phyloP scores from a whole-genome alignment of 176 grass and related monocot genomes.

The Lolium perenne region DNA sequence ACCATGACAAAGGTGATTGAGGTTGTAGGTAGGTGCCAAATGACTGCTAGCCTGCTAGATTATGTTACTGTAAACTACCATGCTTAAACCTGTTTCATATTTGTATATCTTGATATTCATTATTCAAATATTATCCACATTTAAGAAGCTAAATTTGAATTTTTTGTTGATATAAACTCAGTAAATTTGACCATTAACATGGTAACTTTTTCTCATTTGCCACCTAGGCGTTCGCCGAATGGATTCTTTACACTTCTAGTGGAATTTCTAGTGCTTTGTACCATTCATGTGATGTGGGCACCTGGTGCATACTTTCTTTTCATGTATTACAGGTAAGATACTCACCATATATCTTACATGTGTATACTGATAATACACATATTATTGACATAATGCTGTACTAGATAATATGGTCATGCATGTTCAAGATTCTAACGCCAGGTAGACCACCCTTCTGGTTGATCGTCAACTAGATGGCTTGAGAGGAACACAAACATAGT shows the following conservation, averaged over 20 bases:
- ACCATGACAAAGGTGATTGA: slow-evolving; percentile 12
- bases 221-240: slow-evolving; percentile 88
- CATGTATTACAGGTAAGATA: slow-evolving; percentile 82
- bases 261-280: slow-evolving; percentile 93
- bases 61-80: background rate
- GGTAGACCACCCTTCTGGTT: slow-evolving; percentile 20
- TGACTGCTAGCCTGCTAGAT: slow-evolving; percentile 10
- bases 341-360: background rate
- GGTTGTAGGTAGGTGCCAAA: slow-evolving; percentile 9
- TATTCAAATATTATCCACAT: background rate
- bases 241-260: slow-evolving; percentile 89
- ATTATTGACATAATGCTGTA: slow-evolving; percentile 20
- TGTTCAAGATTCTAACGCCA: slow-evolving; percentile 4
- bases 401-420: background rate
- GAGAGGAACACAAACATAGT: background rate
- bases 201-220: slow-evolving; percentile 24
- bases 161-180: slow-evolving; percentile 15
- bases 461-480: slow-evolving; percentile 13
- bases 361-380: slow-evolving; percentile 7
- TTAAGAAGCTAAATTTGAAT: slow-evolving; percentile 18
- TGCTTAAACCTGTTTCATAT: slow-evolving; percentile 1
- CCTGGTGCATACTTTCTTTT: slow-evolving; percentile 92
- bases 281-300: slow-evolving; percentile 96
- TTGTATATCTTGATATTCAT: slow-evolving; percentile 27
- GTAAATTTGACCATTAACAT: slow-evolving; percentile 31